phyloP scores from a whole-genome alignment of 805 yeast species.

The Wickerhamiella australiensis region DNA sequence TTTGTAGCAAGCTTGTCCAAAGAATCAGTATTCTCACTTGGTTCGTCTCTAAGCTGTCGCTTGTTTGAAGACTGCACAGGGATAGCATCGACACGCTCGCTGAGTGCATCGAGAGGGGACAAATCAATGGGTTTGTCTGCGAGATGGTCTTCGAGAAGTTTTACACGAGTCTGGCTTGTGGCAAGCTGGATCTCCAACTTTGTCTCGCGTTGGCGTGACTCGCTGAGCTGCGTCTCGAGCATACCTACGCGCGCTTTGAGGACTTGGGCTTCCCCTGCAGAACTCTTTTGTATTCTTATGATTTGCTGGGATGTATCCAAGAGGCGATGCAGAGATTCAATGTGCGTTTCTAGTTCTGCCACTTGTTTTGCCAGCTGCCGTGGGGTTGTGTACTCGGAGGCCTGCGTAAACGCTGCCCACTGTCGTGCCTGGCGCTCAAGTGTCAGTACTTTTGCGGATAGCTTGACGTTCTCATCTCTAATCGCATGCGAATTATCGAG shows the following conservation, averaged over 20 bases:
- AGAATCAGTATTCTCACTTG: neutral
- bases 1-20: conserved; percentile 2
- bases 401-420: neutral
- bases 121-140: neutral
- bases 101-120: neutral
- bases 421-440: neutral
- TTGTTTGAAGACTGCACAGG: neutral
- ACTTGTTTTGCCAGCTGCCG: neutral
- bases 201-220: neutral
- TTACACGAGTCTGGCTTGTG: neutral
- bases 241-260: neutral
- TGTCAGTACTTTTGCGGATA: neutral
- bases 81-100: neutral
- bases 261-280: neutral
- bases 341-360: neutral
- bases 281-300: neutral
- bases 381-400: neutral
- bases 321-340: neutral
- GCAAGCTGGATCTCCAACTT: neutral
- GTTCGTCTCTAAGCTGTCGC: neutral
- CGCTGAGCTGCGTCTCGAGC: neutral
- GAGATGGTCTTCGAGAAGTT: neutral
- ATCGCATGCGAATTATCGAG: neutral
- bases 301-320: neutral
- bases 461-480: neutral